Evolutionary conservation across 805 yeast species (phyloP).

Genomic region (Wickerhamomyces hampshirensis): DNA sequence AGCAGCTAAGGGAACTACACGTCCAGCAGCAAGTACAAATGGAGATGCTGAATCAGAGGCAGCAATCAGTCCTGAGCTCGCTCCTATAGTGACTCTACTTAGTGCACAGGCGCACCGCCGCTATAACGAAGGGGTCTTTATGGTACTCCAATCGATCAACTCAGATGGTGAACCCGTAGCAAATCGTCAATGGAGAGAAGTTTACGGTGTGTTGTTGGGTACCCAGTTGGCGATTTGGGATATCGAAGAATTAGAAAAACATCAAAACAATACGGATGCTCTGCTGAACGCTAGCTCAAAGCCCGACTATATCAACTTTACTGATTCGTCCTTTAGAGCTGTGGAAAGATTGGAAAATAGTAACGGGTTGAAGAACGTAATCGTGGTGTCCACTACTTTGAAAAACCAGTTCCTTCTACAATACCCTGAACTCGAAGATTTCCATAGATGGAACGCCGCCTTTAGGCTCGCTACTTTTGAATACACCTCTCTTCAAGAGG

Average conservation of each 20-base stretch:
- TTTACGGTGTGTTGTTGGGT: slow-evolving; percentile 87
- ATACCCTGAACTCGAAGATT: slow-evolving; percentile 58
- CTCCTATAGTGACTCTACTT: slow-evolving; percentile 69
- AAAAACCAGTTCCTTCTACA: slow-evolving; percentile 85
- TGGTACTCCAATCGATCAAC: slow-evolving; percentile 67
- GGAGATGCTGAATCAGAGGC: slow-evolving; percentile 12
- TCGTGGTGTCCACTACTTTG: slow-evolving; percentile 85
- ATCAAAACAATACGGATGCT: slow-evolving; percentile 38
- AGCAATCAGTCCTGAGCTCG: slow-evolving; percentile 33
- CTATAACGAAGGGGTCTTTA: slow-evolving; percentile 70
- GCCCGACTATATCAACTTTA: slow-evolving; percentile 85
- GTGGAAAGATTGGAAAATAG: slow-evolving; percentile 58
- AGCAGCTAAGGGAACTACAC: too few relatives aligned
- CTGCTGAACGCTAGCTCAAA: slow-evolving; percentile 57
- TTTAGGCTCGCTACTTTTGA: slow-evolving; percentile 78
- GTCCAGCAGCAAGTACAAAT: too few relatives aligned
- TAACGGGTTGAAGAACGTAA: slow-evolving; percentile 64
- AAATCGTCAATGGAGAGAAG: slow-evolving; percentile 85
- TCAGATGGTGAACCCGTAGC: slow-evolving; percentile 80
- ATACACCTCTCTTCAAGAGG: slow-evolving; percentile 81
- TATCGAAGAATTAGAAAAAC: slow-evolving; percentile 56
- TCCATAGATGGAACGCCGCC: slow-evolving; percentile 77
- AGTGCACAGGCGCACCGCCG: slow-evolving; percentile 73
- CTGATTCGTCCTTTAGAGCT: slow-evolving; percentile 83
- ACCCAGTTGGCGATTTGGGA: slow-evolving; percentile 93